Evolutionary conservation across 371 early-diverging fungal genomes (phyloP), one percentile per base, ranked within the genome.

Genomic region (Lichtheimia ramosa): DNA sequence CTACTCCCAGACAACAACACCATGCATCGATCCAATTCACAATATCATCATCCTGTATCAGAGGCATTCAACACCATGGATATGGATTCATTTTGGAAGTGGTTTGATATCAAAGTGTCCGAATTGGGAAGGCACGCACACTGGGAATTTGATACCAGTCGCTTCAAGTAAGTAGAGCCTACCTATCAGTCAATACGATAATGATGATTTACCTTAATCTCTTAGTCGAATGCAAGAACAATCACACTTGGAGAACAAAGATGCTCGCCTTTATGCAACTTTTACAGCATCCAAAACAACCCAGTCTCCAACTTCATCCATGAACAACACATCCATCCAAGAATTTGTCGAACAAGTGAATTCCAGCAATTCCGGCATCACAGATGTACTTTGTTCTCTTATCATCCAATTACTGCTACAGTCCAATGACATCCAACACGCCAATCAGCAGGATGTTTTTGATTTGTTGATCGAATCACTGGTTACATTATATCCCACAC

Each of bases 31-130:
- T 8, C 34, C 21, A 12, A 51, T 7, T 21, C 20, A 0, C 62
- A 59, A 2, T 71, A 69, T 68, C 43, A 59, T 42, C 14, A 43
- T 12, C 56, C 62, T 15, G 43, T 53, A 18, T 18, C 27, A 14
- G 6, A 43, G 8, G 28, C 18, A 4, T 12, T 48, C 21, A 40
- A 52, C 27, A 41, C 25, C 2, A 3, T 53, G 14, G 21, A 28
- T 5, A 18, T 46, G 3, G 21, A 18, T 21, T 20, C 21, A 1
- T 75, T 73, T 48, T 73, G 69, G 73, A 61, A 68, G 43, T 79
- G 74, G 74, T 80, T 76, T 63, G 77, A 80, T 53, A 18, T 16
- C 1, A 80, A 80, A 54, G 50, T 80, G n/a, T 61, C 67, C 3
- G 75, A 80, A 49, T 54, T 80, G 24, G 69, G 62, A 10, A 49